Evolutionary conservation across 2,329 filamentous ascomycete genomes (phyloP).

Genomic region (Zasmidium cellare): DNA sequence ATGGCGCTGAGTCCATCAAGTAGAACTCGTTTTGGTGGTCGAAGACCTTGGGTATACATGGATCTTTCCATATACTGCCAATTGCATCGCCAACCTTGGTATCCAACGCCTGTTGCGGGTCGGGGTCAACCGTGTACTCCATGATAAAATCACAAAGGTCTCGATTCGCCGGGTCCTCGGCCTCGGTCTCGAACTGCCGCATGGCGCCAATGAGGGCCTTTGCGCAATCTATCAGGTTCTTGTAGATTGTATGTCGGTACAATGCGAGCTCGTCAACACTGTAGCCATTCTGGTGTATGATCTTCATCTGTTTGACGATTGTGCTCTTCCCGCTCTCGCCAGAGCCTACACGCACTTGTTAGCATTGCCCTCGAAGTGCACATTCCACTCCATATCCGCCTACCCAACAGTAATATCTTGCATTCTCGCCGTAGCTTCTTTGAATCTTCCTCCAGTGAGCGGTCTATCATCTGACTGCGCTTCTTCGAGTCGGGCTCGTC

Average conservation of each 20-base stretch:
- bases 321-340: slow-evolving; percentile 99
- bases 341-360: slow-evolving; percentile 63
- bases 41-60: slow-evolving; percentile 77
- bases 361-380: slow-evolving; percentile 5
- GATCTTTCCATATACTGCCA: slow-evolving; percentile 85
- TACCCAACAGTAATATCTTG: slow-evolving; percentile 96
- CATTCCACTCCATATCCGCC: slow-evolving; percentile 27
- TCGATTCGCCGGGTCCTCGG: slow-evolving; percentile 68
- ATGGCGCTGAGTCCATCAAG: slow-evolving; percentile 97
- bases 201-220: slow-evolving; percentile 91
- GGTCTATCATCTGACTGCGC: slow-evolving; percentile 93
- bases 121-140: slow-evolving; percentile 86
- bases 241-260: slow-evolving; percentile 95
- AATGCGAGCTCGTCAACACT: slow-evolving; percentile 89
- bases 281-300: slow-evolving; percentile 98
- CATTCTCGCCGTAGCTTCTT: slow-evolving; percentile 92
- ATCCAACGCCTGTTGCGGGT: slow-evolving; percentile 83
- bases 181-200: slow-evolving; percentile 85
- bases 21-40: slow-evolving; percentile 98
- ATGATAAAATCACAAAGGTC: slow-evolving; percentile 77
- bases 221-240: slow-evolving; percentile 95
- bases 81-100: slow-evolving; percentile 79
- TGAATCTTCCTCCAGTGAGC: slow-evolving; percentile 89
- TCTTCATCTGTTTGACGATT: slow-evolving; percentile 99
- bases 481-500: slow-evolving; percentile 91